phyloP scores from a whole-genome alignment of 1,139 yeast genomes.

The Kurtzmaniella quercitrusa region DNA sequence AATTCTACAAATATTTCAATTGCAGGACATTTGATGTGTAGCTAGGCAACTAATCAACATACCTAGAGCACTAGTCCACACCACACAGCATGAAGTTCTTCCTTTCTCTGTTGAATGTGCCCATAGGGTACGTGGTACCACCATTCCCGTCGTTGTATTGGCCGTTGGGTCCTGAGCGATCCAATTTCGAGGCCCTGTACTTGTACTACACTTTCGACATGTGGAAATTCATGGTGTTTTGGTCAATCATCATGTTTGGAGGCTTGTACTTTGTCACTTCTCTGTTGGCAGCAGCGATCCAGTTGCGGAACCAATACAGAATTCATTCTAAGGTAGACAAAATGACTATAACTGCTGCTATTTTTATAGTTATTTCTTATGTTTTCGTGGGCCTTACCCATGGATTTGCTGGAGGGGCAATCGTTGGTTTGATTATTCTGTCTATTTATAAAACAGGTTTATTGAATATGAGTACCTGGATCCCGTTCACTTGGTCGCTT shows the following conservation, averaged over 20 bases:
- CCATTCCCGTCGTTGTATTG: slow-evolving; percentile 75
- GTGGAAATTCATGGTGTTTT: slow-evolving; percentile 79
- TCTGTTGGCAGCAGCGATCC: slow-evolving; percentile 44
- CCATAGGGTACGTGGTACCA: slow-evolving; percentile 81
- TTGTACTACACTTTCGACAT: slow-evolving; percentile 69
- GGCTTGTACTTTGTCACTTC: slow-evolving; percentile 68
- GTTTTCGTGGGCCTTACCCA: slow-evolving; percentile 54
- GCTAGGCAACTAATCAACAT: too few species aligned
- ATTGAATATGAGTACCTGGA: slow-evolving; percentile 89
- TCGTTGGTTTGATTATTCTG: slow-evolving; percentile 59
- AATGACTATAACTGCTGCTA: slow-evolving; percentile 16
- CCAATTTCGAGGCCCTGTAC: slow-evolving; percentile 46
- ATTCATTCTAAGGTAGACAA: slow-evolving; percentile 25
- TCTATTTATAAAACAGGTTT: slow-evolving; percentile 75
- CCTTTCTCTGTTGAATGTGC: slow-evolving; percentile 45
- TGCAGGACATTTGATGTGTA: too few species aligned
- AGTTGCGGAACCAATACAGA: slow-evolving; percentile 3
- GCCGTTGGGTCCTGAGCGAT: slow-evolving; percentile 51
- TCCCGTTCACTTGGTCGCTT: slow-evolving; percentile 78
- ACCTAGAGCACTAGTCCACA: too few species aligned
- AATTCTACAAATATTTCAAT: too few species aligned
- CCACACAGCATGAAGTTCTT: slow-evolving; percentile 28
- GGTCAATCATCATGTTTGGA: slow-evolving; percentile 71
- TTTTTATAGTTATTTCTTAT: slow-evolving; percentile 44
- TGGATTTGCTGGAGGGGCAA: slow-evolving; percentile 67